phyloP scores from a whole-genome alignment of 495 filamentous ascomycete species.

The Antarctomyces pellizariae region DNA sequence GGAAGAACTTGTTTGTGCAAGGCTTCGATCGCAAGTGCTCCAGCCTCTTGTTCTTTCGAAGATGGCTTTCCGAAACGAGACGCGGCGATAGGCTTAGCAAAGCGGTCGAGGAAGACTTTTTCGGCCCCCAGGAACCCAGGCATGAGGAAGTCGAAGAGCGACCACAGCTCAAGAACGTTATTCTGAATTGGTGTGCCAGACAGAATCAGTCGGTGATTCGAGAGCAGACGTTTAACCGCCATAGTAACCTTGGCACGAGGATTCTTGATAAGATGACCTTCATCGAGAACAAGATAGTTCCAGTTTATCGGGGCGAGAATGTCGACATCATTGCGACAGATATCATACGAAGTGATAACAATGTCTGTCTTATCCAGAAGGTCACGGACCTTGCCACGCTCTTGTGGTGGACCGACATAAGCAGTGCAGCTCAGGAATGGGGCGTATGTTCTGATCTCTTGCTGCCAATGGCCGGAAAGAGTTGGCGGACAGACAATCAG shows the following conservation, averaged over 20 bases:
- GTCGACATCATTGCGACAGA: conserved; percentile 83
- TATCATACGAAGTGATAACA: conserved; percentile 93
- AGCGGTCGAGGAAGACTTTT: conserved; percentile 92
- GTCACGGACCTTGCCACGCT: conserved; percentile 43
- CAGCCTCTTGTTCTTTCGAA: conserved; percentile 94
- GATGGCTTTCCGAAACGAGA: conserved; percentile 89
- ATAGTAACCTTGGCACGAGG: conserved; percentile 79
- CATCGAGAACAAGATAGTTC: conserved; percentile 95
- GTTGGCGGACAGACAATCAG: conserved; percentile 92
- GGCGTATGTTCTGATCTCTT: conserved; percentile 84
- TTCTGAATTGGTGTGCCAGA: conserved; percentile 97
- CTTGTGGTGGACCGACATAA: conserved; percentile 70
- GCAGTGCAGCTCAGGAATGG: conserved; percentile 76
- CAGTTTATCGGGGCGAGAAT: conserved; percentile 62
- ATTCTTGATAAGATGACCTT: conserved; percentile 97
- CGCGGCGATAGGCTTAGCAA: conserved; percentile 90
- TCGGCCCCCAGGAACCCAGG: conserved; percentile 95
- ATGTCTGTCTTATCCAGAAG: conserved; percentile 58
- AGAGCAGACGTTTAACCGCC: conserved; percentile 67
- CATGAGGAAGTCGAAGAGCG: conserved; percentile 97
- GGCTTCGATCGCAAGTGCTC: conserved; percentile 86
- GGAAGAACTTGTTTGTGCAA: conserved; percentile 94
- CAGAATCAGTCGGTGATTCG: conserved; percentile 86
- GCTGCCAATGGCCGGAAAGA: conserved; percentile 96
- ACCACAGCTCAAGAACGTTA: conserved; percentile 96